Conservation (phyloP, 2,329 filamentous ascomycete species). For the Cladosporium sp. region DNA sequence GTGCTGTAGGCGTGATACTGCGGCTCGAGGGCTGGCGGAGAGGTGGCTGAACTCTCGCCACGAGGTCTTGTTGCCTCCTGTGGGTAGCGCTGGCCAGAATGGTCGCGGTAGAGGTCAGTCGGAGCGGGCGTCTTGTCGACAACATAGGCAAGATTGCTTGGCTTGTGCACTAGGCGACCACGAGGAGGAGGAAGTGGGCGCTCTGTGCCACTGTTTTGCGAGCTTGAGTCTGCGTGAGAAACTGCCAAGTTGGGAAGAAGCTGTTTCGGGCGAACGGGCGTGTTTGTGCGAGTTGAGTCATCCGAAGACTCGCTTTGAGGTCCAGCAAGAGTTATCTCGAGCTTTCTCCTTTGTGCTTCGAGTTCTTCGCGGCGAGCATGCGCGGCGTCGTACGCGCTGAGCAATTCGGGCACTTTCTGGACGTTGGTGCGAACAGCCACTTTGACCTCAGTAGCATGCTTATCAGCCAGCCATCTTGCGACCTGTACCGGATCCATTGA, state of each 20-base stretch:
- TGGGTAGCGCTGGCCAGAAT: slow-evolving; percentile 28
- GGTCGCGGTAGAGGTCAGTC: slow-evolving; percentile 26
- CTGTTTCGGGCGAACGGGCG: neutral
- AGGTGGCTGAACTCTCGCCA: slow-evolving; percentile 1
- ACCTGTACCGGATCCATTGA: slow-evolving; percentile 11
- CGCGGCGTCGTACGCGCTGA: neutral
- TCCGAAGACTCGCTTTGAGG: neutral
- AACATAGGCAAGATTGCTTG: slow-evolving; percentile 1
- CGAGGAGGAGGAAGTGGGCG: neutral
- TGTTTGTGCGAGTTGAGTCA: neutral
- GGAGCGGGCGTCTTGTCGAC: neutral
- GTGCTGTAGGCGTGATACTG: neutral
- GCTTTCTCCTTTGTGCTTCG: too few species aligned
- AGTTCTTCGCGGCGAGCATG: neutral
- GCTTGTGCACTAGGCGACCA: neutral
- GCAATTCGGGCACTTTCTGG: neutral
- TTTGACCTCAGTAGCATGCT: slow-evolving; percentile 20
- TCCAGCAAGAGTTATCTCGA: neutral
- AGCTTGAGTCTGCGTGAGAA: neutral
- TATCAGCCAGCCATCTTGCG: slow-evolving; percentile 19
- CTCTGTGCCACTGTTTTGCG: neutral
- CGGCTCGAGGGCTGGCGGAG: neutral
- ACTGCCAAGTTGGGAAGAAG: neutral
- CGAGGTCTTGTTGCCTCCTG: slow-evolving; percentile 12
- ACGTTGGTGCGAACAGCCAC: slow-evolving; percentile 8